Base-by-base conservation (phyloP, 768 basidiomycete species). In the Lactarius indigo region DNA sequence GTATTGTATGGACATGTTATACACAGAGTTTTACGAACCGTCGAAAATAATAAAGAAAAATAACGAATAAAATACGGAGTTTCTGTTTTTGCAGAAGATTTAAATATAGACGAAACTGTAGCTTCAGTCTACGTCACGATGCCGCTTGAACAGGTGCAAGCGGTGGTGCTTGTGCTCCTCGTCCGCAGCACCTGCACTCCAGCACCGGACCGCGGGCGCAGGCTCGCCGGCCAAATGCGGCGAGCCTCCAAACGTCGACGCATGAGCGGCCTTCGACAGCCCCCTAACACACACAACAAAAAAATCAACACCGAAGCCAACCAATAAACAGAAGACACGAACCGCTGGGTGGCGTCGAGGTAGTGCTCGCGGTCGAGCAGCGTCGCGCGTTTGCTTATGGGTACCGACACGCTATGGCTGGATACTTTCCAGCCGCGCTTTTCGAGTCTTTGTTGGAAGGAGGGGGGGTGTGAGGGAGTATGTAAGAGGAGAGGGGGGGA, bases 311-410 rank as follows among this genome's bases (percentile, higher is more conserved):
- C 12, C 35, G 4, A 35, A 12, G 12, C 12, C 10, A 9, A 35
- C 31, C 31, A 9, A 33, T 9, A 8, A 20, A 10, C 18, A 55
- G n/a, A 9, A 5, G 8, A 26, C 18, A 52, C 64, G 54, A 5
- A 64, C 64, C 62, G 56, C 13, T 67, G 66, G n/a, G 66, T 67
- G 20, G 17, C 57, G 18, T 67, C 66, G 20, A 67, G 37, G 20
- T 67, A 64, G 2, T 5, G 47, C 13, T 67, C 62, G 17, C n/a
- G 57, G 28, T 67, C 41, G 17, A 41, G 20, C 10, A 26, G 15
- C 50, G 55, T 28, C 9, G 28, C 42, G 26, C 18, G 47, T n/a
- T 26, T 57, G 61, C 35, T 6, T 20, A 39, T 8, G n/a, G 47
- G 47, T 2, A 57, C 61, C 0, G 50, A 39, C 8, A 57, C 23